Evolutionary conservation across 1,139 yeast genomes (phyloP).

Genomic region (Pichia kudriavzevii): DNA sequence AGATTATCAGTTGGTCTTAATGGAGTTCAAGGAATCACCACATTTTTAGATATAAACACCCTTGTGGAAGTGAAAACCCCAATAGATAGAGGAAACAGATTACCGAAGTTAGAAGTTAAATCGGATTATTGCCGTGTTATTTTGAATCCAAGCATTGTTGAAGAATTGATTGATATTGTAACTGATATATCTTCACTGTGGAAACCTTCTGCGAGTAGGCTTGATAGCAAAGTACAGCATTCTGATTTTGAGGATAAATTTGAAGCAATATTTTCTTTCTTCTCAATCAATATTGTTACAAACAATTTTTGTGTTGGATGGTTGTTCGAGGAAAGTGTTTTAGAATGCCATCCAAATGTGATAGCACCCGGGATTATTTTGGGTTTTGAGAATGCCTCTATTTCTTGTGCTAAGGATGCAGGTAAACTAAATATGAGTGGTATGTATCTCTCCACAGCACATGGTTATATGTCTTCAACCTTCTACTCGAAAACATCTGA

Average conservation of each 20-base stretch:
- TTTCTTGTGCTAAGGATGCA: conserved; percentile 49
- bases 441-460: conserved; percentile 60
- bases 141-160: conserved; percentile 41
- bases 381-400: conserved; percentile 68
- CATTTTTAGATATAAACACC: conserved; percentile 36
- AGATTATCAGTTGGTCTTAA: conserved; percentile 27
- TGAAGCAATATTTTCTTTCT: conserved; percentile 27
- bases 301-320: conserved; percentile 71
- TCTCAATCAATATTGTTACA: conserved; percentile 52
- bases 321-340: conserved; percentile 55
- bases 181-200: too few species aligned
- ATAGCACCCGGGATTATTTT: conserved; percentile 58
- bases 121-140: conserved; percentile 53
- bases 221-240: too few species aligned
- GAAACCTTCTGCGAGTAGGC: too few species aligned
- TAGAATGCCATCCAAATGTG: conserved; percentile 19
- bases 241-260: conserved; percentile 9
- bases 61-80: conserved; percentile 34
- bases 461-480: conserved; percentile 45
- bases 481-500: conserved; percentile 44
- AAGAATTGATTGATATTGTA: conserved; percentile 22
- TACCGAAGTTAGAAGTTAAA: conserved; percentile 47
- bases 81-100: conserved; percentile 20
- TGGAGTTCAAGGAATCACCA: conserved; percentile 22
- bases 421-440: conserved; percentile 62